Evolutionary conservation across 169 alveolate genomes (phyloP).

Genomic region (Plasmodium gonderi): DNA sequence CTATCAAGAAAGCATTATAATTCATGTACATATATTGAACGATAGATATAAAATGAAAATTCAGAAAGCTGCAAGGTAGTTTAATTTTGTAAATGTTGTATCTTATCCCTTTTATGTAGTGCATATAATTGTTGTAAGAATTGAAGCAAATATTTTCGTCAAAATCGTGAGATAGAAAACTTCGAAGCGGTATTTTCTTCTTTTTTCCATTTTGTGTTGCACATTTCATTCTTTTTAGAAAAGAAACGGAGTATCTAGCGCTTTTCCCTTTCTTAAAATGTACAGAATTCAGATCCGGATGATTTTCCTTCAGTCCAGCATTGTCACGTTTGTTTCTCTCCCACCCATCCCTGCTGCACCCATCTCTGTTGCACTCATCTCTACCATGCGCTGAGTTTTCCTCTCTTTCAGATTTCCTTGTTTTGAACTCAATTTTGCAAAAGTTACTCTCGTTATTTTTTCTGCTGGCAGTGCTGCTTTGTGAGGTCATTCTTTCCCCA

Average conservation of each 20-base stretch:
- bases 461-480: too few relatives aligned
- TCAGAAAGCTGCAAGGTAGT: constrained; percentile 26
- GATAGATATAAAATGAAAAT: constrained; percentile 55
- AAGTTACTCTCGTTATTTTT: not conserved
- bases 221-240: not conserved
- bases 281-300: too few relatives aligned
- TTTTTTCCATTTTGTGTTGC: not conserved
- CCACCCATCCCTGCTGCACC: too few relatives aligned
- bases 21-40: constrained; percentile 67
- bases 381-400: not conserved
- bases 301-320: too few relatives aligned
- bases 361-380: too few relatives aligned
- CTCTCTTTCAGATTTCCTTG: not conserved
- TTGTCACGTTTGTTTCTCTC: too few relatives aligned
- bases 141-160: constrained; percentile 3
- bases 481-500: too few relatives aligned
- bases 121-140: constrained; percentile 57
- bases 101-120: constrained; percentile 67
- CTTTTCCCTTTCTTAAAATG: not conserved
- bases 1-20: constrained; percentile 65
- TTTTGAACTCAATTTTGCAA: not conserved
- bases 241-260: not conserved
- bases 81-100: constrained; percentile 67
- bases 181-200: not conserved
- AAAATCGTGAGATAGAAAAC: constrained; percentile 1